Base-by-base conservation (phyloP, 495 filamentous ascomycete species). In the Usnea hakonensis region DNA sequence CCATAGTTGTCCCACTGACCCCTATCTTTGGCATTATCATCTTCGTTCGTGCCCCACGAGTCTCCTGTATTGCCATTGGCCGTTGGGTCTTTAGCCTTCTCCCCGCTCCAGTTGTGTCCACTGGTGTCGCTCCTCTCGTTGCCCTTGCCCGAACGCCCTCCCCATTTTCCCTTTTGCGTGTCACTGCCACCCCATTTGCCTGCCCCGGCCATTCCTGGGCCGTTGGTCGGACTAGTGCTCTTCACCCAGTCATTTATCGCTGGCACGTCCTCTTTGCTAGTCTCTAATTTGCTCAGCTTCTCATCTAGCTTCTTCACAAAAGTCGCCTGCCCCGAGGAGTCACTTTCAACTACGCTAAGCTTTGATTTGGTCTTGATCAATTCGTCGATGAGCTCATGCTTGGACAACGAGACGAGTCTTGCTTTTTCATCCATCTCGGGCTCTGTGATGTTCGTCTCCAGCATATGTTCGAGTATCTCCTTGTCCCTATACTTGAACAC, bases 401-500 rank as follows among this genome's bases (percentile, higher is more conserved):
- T 70, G 11, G 65, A 61, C 5, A 70, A 46, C 10, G 52, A 36
- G 0, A n/a, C 44, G 16, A 70, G 48, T 38, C 64, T 52, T 17
- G 35, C 43, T 44, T 66, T 70, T 36, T 68, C 60, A 5, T 66
- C 50, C 17, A 48, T 54, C 19, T 67, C 62, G n/a, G 63, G 36
- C 30, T 66, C 60, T 1, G 56, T 2, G 13, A 68, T 55, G 1
- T 40, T 50, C 13, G 46, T 35, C 1, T 48, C 30, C 2, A 68
- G 4, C 38, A 68, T 52, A n/a, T 54, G 13, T 53, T 70, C 64
- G 3, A 68, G 35, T 3, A 62, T 43, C 11, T 41, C 68, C 57
- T 64, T 68, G 38, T 66, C 67, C 9, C 77, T 71, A 64, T 80
- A 81, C 50, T 75, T 77, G 71, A 81, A 81, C 14, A 69, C 55